Evolutionary conservation across 805 yeast genomes (phyloP).

Genomic region (Kuraishia floccosa): DNA sequence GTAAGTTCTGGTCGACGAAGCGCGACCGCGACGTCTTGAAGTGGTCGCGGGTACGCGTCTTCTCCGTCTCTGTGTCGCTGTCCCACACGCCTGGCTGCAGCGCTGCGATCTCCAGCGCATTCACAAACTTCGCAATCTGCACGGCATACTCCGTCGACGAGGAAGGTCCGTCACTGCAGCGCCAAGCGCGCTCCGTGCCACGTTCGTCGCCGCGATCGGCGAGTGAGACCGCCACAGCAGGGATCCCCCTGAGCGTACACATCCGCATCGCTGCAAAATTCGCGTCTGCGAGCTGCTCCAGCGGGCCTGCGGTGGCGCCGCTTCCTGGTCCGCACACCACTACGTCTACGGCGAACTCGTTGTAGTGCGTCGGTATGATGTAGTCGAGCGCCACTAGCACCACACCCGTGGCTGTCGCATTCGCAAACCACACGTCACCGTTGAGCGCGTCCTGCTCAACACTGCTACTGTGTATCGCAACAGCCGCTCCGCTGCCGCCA

Average conservation of each 20-base stretch:
- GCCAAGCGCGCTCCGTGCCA: neutral
- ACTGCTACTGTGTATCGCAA: slow-evolving; percentile 1
- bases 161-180: neutral
- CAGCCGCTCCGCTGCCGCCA: neutral
- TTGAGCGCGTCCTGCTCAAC: slow-evolving; percentile 2
- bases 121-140: neutral
- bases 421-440: slow-evolving; percentile 28
- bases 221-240: slow-evolving; percentile 9
- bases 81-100: neutral
- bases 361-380: slow-evolving; percentile 26
- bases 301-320: slow-evolving; percentile 28
- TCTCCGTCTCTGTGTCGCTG: neutral
- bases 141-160: neutral
- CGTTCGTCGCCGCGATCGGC: neutral
- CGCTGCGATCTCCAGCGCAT: neutral
- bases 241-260: slow-evolving; percentile 11
- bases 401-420: slow-evolving; percentile 32
- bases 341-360: slow-evolving; percentile 26
- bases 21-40: slow-evolving; percentile 8
- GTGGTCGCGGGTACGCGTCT: slow-evolving; percentile 11
- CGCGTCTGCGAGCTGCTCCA: slow-evolving; percentile 8
- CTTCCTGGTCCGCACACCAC: slow-evolving; percentile 35
- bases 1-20: slow-evolving; percentile 3
- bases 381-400: slow-evolving; percentile 30
- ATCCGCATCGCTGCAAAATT: slow-evolving; percentile 10